These are phyloP conservation scores for Cercophora sp. DNA, from an alignment of 495 filamentous ascomycete genomes.

Conservation along the genomic window DNA sequence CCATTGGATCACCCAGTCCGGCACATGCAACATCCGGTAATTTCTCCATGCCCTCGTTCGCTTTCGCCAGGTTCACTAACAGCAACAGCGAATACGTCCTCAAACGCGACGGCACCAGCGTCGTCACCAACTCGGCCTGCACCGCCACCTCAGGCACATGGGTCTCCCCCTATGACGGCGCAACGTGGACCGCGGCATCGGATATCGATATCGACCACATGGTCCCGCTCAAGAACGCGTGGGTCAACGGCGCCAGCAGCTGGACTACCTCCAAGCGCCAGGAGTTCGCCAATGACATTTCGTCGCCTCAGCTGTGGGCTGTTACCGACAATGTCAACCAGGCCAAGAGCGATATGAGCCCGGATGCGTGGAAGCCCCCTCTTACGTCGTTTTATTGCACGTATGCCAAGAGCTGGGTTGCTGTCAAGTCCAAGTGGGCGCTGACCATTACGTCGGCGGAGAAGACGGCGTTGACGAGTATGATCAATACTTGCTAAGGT, in stretches of 20 bases:
- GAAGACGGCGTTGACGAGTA: conserved; percentile 56
- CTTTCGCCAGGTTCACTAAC: not conserved
- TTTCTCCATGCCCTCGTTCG: not conserved
- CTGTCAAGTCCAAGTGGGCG: conserved; percentile 65
- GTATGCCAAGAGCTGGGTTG: conserved; percentile 67
- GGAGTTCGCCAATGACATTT: conserved; percentile 68
- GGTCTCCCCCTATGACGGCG: conserved; percentile 66
- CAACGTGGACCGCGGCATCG: conserved; percentile 58
- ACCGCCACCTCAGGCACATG: conserved; percentile 56
- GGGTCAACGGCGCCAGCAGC: conserved; percentile 55
- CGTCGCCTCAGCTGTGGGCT: conserved; percentile 64
- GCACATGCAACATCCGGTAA: conserved; percentile 53
- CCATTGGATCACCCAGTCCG: conserved; percentile 60
- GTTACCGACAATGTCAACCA: conserved; percentile 74
- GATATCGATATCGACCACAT: conserved; percentile 76
- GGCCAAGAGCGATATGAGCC: conserved; percentile 62
- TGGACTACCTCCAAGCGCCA: conserved; percentile 62
- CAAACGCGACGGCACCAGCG: conserved; percentile 60
- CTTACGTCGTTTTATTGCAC: conserved; percentile 66
- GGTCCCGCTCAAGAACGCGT: conserved; percentile 70
- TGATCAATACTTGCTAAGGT: conserved; percentile 63
- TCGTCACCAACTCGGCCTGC: conserved; percentile 50
- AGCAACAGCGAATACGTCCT: conserved; percentile 58
- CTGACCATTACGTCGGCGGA: conserved; percentile 33
- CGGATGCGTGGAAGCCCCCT: conserved; percentile 71